Base-by-base conservation (phyloP, 2,329 filamentous ascomycete species). In the Fusarium redolens region DNA sequence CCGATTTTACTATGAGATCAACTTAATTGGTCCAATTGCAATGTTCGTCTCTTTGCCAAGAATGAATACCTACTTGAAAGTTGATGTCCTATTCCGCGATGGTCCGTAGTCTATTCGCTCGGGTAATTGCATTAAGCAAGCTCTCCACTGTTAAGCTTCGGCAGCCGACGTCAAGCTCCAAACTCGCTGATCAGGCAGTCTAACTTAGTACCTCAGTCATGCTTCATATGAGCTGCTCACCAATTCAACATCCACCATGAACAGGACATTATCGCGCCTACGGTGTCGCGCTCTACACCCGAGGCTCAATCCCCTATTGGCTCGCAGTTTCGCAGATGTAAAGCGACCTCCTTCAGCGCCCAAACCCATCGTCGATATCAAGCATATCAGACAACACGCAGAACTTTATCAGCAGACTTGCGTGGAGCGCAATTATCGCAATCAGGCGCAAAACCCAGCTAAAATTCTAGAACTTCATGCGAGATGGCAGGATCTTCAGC, bases 351-450 rank as follows among this genome's bases (percentile, higher is more conserved):
- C 92, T 4, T 91, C 89, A 58, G 95, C 93, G 18, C 95, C 94
- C 15, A 96, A 94, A 80, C 90, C 93, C 31, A 88, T 88, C 51
- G 88, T 97, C 74, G 93, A 98, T 84, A 88, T 97, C 79, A 96
- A 94, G 81, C 92, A 96, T 83, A 97, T 99, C 81, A 95, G 95
- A 65, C 89, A 94, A 78, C 93, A 97, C 82, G 90, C 93, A 20
- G 89, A 92, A 18, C 87, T 97, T 20, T 93, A 98, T 85, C 89
- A 92, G 75, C 86, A 92, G 74, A 98, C 97, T 79, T 97, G 94
- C 82, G 81, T 92, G 67, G 92, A 95, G 74, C 91, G 96, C 75
- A 98, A 98, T 81, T 98, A 98, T 83, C 86, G 80, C 65, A 75
- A 81, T 31, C 88, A 89, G 72, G 84, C 87, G 41, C 77, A 81